Percentiles rank a stretch among this genome's conserved stretches.
Conservation (phyloP, 2,329 filamentous ascomycete species). For the Cladophialophora immunda region DNA sequence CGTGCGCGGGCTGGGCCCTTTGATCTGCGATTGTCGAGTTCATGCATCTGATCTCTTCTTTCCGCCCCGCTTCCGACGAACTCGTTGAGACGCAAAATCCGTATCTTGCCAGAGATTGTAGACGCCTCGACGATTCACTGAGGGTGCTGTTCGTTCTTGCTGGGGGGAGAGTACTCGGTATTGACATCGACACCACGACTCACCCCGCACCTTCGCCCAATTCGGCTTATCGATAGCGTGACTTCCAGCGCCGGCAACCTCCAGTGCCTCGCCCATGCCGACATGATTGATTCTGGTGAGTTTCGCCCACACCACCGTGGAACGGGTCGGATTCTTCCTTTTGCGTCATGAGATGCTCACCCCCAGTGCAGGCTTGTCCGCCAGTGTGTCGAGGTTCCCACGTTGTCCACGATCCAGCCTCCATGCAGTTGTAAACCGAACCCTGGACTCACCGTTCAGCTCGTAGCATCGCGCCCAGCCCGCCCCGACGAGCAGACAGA, state of each 20-base stretch:
- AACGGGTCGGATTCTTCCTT: background rate
- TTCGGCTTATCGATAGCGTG: conserved; percentile 33
- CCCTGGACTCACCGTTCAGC: conserved; percentile 3
- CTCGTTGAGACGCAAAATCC: conserved; percentile 10
- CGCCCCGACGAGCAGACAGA: background rate
- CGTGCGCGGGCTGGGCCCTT: conserved; percentile 9
- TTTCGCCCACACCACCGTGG: background rate
- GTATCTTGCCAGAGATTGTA: background rate
- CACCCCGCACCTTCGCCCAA: conserved; percentile 32
- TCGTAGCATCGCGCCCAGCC: conserved; percentile 1
- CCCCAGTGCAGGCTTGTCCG: conserved; percentile 16
- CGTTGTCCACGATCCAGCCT: conserved; percentile 4
- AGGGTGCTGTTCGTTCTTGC: background rate
- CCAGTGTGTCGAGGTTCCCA: background rate
- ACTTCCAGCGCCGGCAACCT: conserved; percentile 18
- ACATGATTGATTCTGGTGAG: conserved; percentile 28
- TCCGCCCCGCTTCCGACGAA: conserved; percentile 12
- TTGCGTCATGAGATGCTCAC: conserved; percentile 14
- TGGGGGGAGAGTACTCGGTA: too few species aligned
- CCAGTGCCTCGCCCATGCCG: background rate
- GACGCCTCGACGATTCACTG: background rate
- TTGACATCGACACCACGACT: too few species aligned
- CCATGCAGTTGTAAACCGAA: conserved; percentile 13
- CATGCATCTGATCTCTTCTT: conserved; percentile 17
- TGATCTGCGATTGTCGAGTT: conserved; percentile 27